Evolutionary conservation across 352 stramenopile species (phyloP), one percentile per base, ranked within the genome.

Genomic region (Globisporangium cylindrosporum): DNA sequence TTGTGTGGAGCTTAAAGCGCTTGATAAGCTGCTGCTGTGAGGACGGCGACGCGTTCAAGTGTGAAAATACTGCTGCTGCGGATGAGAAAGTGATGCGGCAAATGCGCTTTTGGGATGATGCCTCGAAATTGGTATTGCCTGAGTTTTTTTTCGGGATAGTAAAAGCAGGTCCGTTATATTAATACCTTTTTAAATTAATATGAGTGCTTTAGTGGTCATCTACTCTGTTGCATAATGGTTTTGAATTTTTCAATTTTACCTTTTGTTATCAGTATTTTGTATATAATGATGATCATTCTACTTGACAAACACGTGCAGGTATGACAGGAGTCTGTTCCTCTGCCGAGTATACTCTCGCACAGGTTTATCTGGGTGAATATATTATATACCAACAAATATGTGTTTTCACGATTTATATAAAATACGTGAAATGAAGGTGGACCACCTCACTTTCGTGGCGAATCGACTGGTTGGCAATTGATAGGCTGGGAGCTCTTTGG

Each of bases 381-480:
- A 51, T 51, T 4, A 2, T 22, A 22, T 51, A n/a, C 7, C 20
- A 51, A 0, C n/a, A 5, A 1, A 4, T 5, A 24, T 24, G 0
- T 4, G 4, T 4, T 51, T 3, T 12, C 6, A 51, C 15, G 4
- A 20, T n/a, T 24, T 51, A 51, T 49, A 9, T 51, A 24, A 24
- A 22, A 22, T 3, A 10, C 12, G 4, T 18, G 38, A 22, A 10
- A 2, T 49, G 6, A 1, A 12, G 9, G 43, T 51, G 43, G 18
- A 12, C 43, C 43, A 51, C 43, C 18, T 51, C 43, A 51, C 6
- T 51, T 51, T 22, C 43, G 25, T 15, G 5, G 10, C 27, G 24
- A 60, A 60, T 60, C 55, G 55, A 60, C 55, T 60, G 55, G 55
- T 3, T 34, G 36, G 55, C 55, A 60, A 41, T 34, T 59, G 55